Conservation (phyloP, 164 flowering plant genomes). For the Cinnamomum chago region DNA sequence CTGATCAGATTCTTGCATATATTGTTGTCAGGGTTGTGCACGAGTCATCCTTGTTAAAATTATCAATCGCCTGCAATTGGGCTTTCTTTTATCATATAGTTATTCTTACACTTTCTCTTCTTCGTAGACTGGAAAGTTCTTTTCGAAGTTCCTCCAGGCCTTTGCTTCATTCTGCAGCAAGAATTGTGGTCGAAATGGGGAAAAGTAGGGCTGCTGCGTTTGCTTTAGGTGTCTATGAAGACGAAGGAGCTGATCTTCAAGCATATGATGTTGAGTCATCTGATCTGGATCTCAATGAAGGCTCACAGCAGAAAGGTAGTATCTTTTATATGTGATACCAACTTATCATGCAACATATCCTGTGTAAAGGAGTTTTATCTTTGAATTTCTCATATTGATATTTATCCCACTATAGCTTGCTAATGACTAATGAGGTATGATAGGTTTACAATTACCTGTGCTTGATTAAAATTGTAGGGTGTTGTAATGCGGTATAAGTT, state of each 20-base stretch:
- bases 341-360: background rate
- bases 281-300: constrained; percentile 58
- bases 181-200: constrained; percentile 99
- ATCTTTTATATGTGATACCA: background rate
- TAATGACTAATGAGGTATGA: background rate
- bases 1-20: background rate
- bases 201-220: constrained; percentile 98
- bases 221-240: constrained; percentile 84
- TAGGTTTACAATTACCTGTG: background rate
- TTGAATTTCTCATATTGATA: background rate
- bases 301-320: constrained; percentile 62
- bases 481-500: too few species aligned
- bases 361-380: background rate
- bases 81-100: background rate
- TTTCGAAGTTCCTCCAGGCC: constrained; percentile 98
- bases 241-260: constrained; percentile 72
- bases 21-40: background rate
- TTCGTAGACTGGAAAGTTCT: constrained; percentile 81
- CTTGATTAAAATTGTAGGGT: too few species aligned
- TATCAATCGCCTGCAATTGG: background rate
- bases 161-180: constrained; percentile 95
- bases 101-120: background rate
- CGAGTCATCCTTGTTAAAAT: too few species aligned
- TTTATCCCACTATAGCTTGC: background rate
- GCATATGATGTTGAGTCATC: constrained; percentile 42